Percentiles rank a stretch among this genome's conserved stretches.
Conservation (phyloP, 2,329 filamentous ascomycete species). For the Gyromitra esculenta region DNA sequence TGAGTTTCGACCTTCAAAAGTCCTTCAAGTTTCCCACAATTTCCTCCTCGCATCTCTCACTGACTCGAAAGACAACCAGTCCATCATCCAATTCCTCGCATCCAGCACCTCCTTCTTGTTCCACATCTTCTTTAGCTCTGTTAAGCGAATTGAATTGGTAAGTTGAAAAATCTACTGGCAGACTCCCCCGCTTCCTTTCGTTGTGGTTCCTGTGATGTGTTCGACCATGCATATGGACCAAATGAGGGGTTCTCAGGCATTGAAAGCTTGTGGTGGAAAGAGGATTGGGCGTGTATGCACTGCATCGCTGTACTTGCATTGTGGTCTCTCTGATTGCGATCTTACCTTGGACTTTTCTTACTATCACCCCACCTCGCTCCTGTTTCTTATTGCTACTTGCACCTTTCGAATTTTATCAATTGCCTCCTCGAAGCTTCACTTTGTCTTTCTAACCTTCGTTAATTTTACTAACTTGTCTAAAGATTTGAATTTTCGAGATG, state of each 20-base stretch:
- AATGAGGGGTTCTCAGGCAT: slow-evolving; percentile 48
- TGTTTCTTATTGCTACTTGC: slow-evolving; percentile 42
- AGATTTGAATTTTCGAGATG: slow-evolving; percentile 53
- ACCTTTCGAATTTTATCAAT: slow-evolving; percentile 35
- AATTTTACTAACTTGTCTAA: slow-evolving; percentile 43
- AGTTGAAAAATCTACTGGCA: slow-evolving; percentile 39
- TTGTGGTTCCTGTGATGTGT: slow-evolving; percentile 44
- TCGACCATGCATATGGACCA: slow-evolving; percentile 42
- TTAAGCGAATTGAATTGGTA: slow-evolving; percentile 50
- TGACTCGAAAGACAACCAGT: slow-evolving; percentile 39
- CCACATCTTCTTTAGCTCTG: slow-evolving; percentile 23
- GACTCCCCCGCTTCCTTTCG: slow-evolving; percentile 38
- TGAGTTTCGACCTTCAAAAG: slow-evolving; percentile 45
- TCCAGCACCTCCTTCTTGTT: slow-evolving; percentile 18
- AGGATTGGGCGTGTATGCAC: slow-evolving; percentile 45
- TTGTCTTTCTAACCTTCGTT: slow-evolving; percentile 16
- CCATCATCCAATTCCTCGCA: slow-evolving; percentile 12
- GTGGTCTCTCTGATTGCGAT: slow-evolving; percentile 27
- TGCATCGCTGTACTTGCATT: slow-evolving; percentile 53
- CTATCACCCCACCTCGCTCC: slow-evolving; percentile 46
- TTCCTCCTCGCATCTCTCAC: slow-evolving; percentile 36
- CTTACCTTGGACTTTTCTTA: slow-evolving; percentile 22
- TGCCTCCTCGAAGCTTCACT: slow-evolving; percentile 38
- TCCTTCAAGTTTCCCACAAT: slow-evolving; percentile 34
- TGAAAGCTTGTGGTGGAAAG: slow-evolving; percentile 35